phyloP scores from a whole-genome alignment of 2,329 filamentous ascomycete species.

The Pestalotiopsis sp. region DNA sequence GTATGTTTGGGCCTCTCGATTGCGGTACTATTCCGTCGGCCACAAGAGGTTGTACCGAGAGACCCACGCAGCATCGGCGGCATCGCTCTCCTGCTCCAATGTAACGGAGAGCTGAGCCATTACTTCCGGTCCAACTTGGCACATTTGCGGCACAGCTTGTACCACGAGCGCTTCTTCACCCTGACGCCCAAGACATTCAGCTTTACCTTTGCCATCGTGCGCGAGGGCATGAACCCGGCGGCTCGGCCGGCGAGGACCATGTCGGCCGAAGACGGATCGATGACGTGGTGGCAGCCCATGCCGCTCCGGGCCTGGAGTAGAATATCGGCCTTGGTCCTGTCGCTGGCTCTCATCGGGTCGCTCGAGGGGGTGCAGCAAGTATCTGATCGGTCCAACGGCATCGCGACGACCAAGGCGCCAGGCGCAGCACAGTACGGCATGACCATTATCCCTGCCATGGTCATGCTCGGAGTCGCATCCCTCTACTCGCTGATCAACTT shows the following conservation, averaged over 20 bases:
- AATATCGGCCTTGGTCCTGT: neutral
- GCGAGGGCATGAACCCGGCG: neutral
- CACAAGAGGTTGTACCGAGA: slow-evolving; percentile 6
- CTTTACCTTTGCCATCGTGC: neutral
- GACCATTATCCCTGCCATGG: neutral
- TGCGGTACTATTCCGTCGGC: neutral
- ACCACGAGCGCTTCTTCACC: slow-evolving; percentile 5
- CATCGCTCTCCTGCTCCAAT: slow-evolving; percentile 1
- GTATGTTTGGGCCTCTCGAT: slow-evolving; percentile 1
- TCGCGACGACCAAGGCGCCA: neutral
- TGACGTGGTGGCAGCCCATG: slow-evolving; percentile 9
- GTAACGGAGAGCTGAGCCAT: neutral
- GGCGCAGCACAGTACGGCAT: neutral
- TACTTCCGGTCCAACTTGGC: slow-evolving; percentile 1
- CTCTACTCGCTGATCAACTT: slow-evolving; percentile 12
- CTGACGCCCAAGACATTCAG: neutral
- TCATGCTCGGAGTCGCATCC: neutral
- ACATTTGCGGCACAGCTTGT: neutral
- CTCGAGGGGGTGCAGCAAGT: slow-evolving; percentile 11
- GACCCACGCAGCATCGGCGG: slow-evolving; percentile 14
- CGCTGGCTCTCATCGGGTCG: neutral
- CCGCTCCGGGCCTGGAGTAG: neutral
- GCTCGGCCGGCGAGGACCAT: neutral
- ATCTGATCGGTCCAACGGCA: neutral
- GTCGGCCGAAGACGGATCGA: neutral